Percentiles rank a stretch among this genome's conserved stretches.
These are phyloP conservation scores for Cadophora luteo-olivacea DNA, from an alignment of 2,329 filamentous ascomycete genomes.

Conservation along the genomic window DNA sequence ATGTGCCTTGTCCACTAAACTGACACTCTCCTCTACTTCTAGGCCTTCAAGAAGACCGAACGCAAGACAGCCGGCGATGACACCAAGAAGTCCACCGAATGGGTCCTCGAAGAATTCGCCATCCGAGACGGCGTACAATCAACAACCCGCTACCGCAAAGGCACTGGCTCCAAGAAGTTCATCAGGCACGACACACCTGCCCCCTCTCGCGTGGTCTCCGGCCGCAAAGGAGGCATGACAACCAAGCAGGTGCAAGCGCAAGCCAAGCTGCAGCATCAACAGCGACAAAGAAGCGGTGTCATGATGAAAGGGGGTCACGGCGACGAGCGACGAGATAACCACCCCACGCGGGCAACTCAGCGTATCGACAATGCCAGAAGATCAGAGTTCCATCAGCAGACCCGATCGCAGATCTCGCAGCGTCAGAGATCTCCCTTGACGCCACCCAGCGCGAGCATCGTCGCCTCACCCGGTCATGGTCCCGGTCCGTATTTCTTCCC, in stretches of 20 bases:
- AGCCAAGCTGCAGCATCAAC: conserved; percentile 34
- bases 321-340: conserved; percentile 17
- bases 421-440: conserved; percentile 37
- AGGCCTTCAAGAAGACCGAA: conserved; percentile 63
- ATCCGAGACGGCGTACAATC: conserved; percentile 77
- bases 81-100: conserved; percentile 73
- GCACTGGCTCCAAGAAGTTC: conserved; percentile 46
- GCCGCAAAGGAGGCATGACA: conserved; percentile 38
- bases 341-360: background rate
- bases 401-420: conserved; percentile 12
- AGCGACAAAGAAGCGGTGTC: conserved; percentile 15
- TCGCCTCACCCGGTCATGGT: conserved; percentile 20
- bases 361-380: conserved; percentile 15
- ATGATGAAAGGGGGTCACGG: conserved; percentile 21
- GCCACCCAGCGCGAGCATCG: conserved; percentile 30
- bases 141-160: conserved; percentile 80
- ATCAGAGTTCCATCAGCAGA: conserved; percentile 20
- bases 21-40: background rate
- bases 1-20: background rate
- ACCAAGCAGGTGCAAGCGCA: conserved; percentile 36
- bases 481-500: conserved; percentile 36
- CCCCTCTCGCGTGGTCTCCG: conserved; percentile 39
- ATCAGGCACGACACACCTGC: conserved; percentile 47
- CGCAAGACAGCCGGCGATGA: conserved; percentile 52
- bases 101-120: conserved; percentile 77